Conservation (phyloP, 495 filamentous ascomycete species). For the Amniculicola lignicola region DNA sequence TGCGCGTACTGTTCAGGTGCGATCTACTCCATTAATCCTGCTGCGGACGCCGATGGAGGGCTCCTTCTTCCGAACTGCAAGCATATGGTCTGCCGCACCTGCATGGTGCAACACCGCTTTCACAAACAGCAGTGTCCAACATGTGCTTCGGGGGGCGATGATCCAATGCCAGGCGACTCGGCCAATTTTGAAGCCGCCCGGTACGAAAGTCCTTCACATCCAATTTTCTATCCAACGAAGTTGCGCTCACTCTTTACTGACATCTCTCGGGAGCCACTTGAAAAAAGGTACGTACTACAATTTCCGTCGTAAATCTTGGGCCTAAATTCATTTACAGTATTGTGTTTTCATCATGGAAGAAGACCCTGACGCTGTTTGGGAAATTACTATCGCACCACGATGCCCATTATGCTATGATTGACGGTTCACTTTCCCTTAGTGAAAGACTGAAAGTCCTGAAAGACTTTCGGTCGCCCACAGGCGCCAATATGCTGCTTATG, state of each 20-base stretch:
- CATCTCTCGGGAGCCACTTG: too few species aligned
- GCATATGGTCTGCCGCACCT: slow-evolving; percentile 7
- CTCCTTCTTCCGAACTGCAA: not conserved
- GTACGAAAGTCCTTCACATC: too few species aligned
- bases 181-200: too few species aligned
- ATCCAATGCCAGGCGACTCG: too few species aligned
- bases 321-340: too few species aligned
- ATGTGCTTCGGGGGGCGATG: too few species aligned
- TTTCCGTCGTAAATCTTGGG: too few species aligned
- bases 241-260: too few species aligned
- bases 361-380: not conserved
- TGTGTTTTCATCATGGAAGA: slow-evolving; percentile 17
- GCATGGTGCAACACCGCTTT: not conserved
- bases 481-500: slow-evolving; percentile 5
- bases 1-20: slow-evolving; percentile 8
- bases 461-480: not conserved
- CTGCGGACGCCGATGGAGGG: not conserved
- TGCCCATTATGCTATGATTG: not conserved
- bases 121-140: not conserved
- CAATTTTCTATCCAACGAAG: too few species aligned
- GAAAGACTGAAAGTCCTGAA: not conserved
- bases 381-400: not conserved
- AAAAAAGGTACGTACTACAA: too few species aligned
- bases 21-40: slow-evolving; percentile 1
- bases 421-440: not conserved